phyloP scores from a whole-genome alignment of 495 filamentous ascomycete genomes.

The Jackrogersella multiformis region DNA sequence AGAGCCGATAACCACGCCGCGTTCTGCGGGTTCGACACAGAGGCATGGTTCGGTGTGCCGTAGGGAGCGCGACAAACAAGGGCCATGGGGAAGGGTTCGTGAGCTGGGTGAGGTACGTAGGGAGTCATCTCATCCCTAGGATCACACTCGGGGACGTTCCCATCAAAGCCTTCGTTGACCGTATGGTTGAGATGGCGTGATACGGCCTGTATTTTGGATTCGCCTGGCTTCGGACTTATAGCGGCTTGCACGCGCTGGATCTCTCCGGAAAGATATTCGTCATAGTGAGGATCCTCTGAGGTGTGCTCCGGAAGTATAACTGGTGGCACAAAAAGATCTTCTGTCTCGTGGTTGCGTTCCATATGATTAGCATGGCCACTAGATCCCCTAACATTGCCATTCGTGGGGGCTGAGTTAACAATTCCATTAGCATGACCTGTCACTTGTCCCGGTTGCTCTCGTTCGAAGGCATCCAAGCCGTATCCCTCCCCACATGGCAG shows the following conservation, averaged over 20 bases:
- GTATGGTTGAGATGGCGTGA: slow-evolving; percentile 72
- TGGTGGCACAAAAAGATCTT: background rate
- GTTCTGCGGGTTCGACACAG: slow-evolving; percentile 73
- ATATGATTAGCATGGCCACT: background rate
- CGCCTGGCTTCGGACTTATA: slow-evolving; percentile 57
- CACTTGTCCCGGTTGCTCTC: background rate
- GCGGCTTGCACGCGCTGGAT: slow-evolving; percentile 66
- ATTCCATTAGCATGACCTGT: background rate
- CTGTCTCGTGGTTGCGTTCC: background rate
- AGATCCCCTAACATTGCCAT: background rate
- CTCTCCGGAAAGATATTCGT: slow-evolving; percentile 65
- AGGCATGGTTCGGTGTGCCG: slow-evolving; percentile 67
- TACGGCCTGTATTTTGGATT: slow-evolving; percentile 64
- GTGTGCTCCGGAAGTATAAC: slow-evolving; percentile 62
- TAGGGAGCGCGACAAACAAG: slow-evolving; percentile 73
- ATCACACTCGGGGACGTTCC: slow-evolving; percentile 62
- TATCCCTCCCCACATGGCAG: slow-evolving; percentile 28
- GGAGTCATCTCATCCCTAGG: slow-evolving; percentile 67
- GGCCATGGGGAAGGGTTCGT: slow-evolving; percentile 73
- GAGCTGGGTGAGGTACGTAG: slow-evolving; percentile 63
- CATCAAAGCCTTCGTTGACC: slow-evolving; percentile 59
- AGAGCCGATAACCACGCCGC: slow-evolving; percentile 70
- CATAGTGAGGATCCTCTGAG: slow-evolving; percentile 68
- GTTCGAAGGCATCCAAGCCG: slow-evolving; percentile 19
- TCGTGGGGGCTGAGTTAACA: background rate